Evolutionary conservation across 1,139 yeast species (phyloP).

Genomic region (Scheffersomyces quercinus): DNA sequence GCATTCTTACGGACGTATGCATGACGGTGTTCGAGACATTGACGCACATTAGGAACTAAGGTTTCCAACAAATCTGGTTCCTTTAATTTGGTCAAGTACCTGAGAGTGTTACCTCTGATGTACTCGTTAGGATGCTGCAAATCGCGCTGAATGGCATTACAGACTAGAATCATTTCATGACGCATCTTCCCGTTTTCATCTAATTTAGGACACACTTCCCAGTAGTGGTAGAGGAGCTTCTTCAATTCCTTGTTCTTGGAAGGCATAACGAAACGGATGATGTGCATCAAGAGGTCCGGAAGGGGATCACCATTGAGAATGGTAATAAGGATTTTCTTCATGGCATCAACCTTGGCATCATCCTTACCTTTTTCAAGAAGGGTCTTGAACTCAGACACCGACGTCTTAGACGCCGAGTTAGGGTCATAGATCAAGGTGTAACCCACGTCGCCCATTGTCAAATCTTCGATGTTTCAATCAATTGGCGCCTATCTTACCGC

Average conservation of each 20-base stretch:
- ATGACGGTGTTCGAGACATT: conserved; percentile 92
- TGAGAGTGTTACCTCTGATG: conserved; percentile 90
- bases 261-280: conserved; percentile 96
- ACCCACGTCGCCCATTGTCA: conserved; percentile 50
- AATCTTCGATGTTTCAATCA: no score
- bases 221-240: conserved; percentile 89
- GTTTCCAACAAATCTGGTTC: conserved; percentile 96
- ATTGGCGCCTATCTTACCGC: no score
- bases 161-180: conserved; percentile 98
- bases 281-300: conserved; percentile 96
- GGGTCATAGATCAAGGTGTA: conserved; percentile 80
- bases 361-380: conserved; percentile 89
- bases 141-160: conserved; percentile 97
- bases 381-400: conserved; percentile 74
- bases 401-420: conserved; percentile 66
- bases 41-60: conserved; percentile 87
- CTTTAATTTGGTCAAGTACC: conserved; percentile 85
- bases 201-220: conserved; percentile 97
- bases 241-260: conserved; percentile 87
- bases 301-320: conserved; percentile 92
- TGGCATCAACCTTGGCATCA: conserved; percentile 82
- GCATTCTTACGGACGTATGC: conserved; percentile 98
- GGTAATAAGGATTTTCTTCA: conserved; percentile 82
- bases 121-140: conserved; percentile 97
- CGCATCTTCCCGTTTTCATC: conserved; percentile 87